A percentile compares a stretch with the other conserved stretches of the same genome.
Conservation (phyloP, 225 moss, liverwort and hornwort species). For the Pseudisothecium myosuroides region DNA sequence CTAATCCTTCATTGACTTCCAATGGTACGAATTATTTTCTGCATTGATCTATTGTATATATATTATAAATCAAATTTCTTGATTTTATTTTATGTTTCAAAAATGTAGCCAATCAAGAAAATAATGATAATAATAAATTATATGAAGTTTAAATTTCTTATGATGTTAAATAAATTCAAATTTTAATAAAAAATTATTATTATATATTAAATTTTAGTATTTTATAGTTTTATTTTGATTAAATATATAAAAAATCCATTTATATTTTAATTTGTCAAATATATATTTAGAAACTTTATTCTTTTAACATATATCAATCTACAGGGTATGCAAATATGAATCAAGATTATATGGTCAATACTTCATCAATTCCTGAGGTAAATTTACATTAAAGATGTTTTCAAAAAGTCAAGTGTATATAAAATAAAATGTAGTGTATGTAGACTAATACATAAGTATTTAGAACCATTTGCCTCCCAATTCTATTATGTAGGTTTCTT, state of each 20-base stretch:
- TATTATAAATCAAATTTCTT: too few relatives aligned
- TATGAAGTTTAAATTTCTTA: background rate
- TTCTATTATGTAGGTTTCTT: background rate
- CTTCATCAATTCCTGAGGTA: constrained; percentile 20
- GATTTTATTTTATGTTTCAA: background rate
- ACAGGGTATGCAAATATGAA: constrained; percentile 25
- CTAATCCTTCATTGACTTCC: background rate
- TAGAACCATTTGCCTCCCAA: too few relatives aligned
- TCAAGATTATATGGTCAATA: constrained; percentile 23
- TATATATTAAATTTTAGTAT: too few relatives aligned
- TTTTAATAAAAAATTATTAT: background rate
- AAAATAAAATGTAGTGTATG: background rate
- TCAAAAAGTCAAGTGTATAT: too few relatives aligned
- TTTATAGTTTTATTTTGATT: background rate
- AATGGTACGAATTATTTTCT: background rate
- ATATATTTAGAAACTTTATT: background rate
- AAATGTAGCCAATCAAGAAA: background rate
- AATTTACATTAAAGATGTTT: background rate
- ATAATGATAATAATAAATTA: background rate
- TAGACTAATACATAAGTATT: too few relatives aligned
- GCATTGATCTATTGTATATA: background rate
- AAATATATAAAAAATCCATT: too few relatives aligned
- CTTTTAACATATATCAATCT: background rate
- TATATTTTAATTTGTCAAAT: too few relatives aligned
- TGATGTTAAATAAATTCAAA: background rate